phyloP scores from a whole-genome alignment of 305 asterid genomes.

The Lippia alba region DNA sequence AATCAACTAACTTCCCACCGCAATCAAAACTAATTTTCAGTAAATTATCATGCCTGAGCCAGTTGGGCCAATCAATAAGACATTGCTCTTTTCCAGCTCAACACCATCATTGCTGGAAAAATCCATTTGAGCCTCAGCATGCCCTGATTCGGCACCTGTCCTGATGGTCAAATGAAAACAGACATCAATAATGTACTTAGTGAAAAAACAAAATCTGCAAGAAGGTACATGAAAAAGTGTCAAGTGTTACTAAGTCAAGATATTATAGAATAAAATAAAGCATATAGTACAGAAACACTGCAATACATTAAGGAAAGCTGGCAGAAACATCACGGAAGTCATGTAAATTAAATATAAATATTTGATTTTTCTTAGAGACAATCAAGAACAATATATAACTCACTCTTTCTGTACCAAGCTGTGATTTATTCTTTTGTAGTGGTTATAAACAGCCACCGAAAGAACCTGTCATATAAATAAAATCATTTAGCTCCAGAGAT shows the following conservation, averaged over 20 bases:
- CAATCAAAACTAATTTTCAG: constrained; percentile 19
- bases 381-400: constrained; percentile 37
- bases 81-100: constrained; percentile 95
- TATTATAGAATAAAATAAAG: constrained; percentile 13
- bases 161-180: constrained; percentile 44
- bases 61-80: constrained; percentile 87
- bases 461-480: constrained; percentile 65
- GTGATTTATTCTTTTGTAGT: constrained; percentile 78
- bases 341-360: constrained; percentile 4
- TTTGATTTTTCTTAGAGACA: constrained; percentile 9
- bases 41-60: constrained; percentile 74
- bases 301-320: not conserved
- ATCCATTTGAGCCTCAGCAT: constrained; percentile 44
- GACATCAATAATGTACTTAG: constrained; percentile 23
- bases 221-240: constrained; percentile 14
- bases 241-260: constrained; percentile 16
- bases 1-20: constrained; percentile 25
- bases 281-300: not conserved
- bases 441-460: constrained; percentile 93
- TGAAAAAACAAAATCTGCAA: constrained; percentile 26
- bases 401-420: constrained; percentile 59
- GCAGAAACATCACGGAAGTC: constrained; percentile 9
- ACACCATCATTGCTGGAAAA: constrained; percentile 55
- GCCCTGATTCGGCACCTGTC: constrained; percentile 47
- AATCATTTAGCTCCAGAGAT: constrained; percentile 27